Percentiles rank a stretch among this genome's conserved stretches.
Evolutionary conservation across 257 asterid species (phyloP).

Genomic region (Gentiana dahurica): DNA sequence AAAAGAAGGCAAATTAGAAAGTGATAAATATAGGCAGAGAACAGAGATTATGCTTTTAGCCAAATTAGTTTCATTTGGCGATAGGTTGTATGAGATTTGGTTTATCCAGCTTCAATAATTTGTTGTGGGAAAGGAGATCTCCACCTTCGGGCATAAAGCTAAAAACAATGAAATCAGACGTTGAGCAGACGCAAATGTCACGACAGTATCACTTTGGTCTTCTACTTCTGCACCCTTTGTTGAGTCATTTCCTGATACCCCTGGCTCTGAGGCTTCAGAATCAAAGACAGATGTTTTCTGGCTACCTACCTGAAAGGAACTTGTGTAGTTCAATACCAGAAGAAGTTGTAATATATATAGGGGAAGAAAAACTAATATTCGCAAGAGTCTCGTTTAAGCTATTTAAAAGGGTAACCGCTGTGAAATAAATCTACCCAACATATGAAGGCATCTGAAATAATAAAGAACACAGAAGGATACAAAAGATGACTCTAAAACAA

Average conservation of each 20-base stretch:
- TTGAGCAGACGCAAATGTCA: slow-evolving; percentile 53
- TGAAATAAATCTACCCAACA: too few relatives aligned
- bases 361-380: background rate
- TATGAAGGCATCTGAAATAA: too few relatives aligned
- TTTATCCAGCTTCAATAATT: background rate
- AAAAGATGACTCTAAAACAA: too few relatives aligned
- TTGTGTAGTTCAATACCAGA: background rate
- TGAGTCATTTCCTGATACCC: slow-evolving; percentile 38
- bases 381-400: background rate
- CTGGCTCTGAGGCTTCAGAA: slow-evolving; percentile 70
- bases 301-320: slow-evolving; percentile 46
- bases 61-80: too few relatives aligned
- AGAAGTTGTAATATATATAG: background rate
- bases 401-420: background rate
- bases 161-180: slow-evolving; percentile 67
- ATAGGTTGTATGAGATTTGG: background rate
- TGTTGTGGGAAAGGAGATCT: background rate
- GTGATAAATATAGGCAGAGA: background rate
- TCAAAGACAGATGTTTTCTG: slow-evolving; percentile 74
- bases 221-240: slow-evolving; percentile 33
- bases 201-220: slow-evolving; percentile 39
- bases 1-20: background rate
- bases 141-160: slow-evolving; percentile 83
- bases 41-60: background rate
- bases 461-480: too few relatives aligned